Percentiles rank a stretch among this genome's conserved stretches.
Conservation (phyloP, 1,139 yeast genomes). For the Saccharomyces hybrid region DNA sequence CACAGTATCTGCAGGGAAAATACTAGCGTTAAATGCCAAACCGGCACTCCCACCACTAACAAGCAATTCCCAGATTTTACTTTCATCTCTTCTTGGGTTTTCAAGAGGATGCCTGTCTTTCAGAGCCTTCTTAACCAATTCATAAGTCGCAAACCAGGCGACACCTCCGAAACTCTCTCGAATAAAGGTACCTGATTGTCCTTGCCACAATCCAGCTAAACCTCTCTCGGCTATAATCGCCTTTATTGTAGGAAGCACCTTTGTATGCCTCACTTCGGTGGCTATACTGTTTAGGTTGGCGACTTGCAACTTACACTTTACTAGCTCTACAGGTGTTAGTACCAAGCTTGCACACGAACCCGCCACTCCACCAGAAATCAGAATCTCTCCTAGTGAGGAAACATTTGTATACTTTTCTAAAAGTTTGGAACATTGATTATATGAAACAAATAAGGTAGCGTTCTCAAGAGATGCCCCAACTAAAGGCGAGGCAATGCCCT, state of each 20-base stretch:
- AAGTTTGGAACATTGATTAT: slow-evolving; percentile 41
- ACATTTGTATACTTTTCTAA: slow-evolving; percentile 24
- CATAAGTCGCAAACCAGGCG: slow-evolving; percentile 91
- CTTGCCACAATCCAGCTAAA: slow-evolving; percentile 68
- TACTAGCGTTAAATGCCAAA: slow-evolving; percentile 63
- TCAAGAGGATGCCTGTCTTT: slow-evolving; percentile 24
- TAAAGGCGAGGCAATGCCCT: slow-evolving; percentile 73
- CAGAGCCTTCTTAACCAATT: slow-evolving; percentile 42
- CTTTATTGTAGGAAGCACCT: slow-evolving; percentile 37
- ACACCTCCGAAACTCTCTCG: slow-evolving; percentile 89
- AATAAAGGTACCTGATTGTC: slow-evolving; percentile 74
- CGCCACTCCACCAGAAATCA: slow-evolving; percentile 68
- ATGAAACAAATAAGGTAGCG: slow-evolving; percentile 61
- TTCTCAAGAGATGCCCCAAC: slow-evolving; percentile 85
- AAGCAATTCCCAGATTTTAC: slow-evolving; percentile 49
- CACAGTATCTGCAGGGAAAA: slow-evolving; percentile 87
- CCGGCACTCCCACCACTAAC: slow-evolving; percentile 86
- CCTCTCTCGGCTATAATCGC: slow-evolving; percentile 48
- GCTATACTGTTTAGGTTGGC: slow-evolving; percentile 35
- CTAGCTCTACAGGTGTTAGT: slow-evolving; percentile 80
- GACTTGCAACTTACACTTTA: slow-evolving; percentile 86
- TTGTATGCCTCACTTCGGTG: slow-evolving; percentile 15
- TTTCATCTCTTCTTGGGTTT: slow-evolving; percentile 19
- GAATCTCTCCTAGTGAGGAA: slow-evolving; percentile 37
- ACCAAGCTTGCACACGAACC: slow-evolving; percentile 81